Conservation (phyloP, 495 filamentous ascomycete genomes). For the Aspergillus homomorphus region DNA sequence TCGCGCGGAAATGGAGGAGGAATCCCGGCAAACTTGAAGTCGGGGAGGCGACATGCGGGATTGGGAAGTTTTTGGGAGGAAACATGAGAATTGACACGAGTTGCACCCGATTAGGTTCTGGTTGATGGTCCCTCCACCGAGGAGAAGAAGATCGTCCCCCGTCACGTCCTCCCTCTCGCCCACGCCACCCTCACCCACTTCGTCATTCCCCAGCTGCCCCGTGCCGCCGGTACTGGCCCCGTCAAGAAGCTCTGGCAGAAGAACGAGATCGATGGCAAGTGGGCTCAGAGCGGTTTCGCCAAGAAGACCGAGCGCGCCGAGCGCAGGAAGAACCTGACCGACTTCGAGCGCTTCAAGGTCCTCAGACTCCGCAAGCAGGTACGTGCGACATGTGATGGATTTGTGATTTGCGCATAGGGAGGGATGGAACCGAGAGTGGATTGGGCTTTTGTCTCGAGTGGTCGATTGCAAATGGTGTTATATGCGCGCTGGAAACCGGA, state of each 20-base stretch:
- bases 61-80: conserved; percentile 3
- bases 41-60: not conserved
- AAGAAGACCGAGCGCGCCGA: conserved; percentile 79
- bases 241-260: conserved; percentile 85
- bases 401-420: not conserved
- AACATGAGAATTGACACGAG: conserved; percentile 35
- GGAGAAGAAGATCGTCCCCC: conserved; percentile 70
- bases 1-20: not conserved
- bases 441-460: not conserved
- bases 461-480: not conserved
- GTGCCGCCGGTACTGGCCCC: conserved; percentile 75
- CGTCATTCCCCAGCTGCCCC: conserved; percentile 82
- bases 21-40: conserved; percentile 1
- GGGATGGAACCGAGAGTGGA: not conserved
- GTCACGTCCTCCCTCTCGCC: conserved; percentile 76
- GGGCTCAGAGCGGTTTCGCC: conserved; percentile 81
- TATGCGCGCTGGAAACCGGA: not conserved
- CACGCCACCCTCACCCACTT: conserved; percentile 85
- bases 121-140: conserved; percentile 87
- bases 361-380: conserved; percentile 96
- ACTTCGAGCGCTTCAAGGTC: conserved; percentile 99
- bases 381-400: conserved; percentile 30
- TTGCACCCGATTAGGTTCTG: conserved; percentile 63
- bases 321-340: conserved; percentile 85
- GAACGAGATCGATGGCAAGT: conserved; percentile 84